phyloP scores from a whole-genome alignment of 495 filamentous ascomycete genomes.

The Pyrenula aspistea region DNA sequence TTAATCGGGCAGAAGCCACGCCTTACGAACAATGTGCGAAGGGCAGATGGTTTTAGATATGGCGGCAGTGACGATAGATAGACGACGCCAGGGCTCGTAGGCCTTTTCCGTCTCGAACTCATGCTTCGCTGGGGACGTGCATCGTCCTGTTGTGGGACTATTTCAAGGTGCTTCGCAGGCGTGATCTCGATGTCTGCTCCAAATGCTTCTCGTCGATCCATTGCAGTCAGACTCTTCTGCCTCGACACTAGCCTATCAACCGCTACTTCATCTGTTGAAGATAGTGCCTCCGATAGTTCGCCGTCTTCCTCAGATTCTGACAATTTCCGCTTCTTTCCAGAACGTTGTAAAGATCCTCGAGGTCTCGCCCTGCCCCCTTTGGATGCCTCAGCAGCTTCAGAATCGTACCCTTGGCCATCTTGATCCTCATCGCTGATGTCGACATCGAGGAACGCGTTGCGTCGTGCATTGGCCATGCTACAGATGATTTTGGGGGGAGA shows the following conservation, averaged over 20 bases:
- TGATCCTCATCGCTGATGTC: slow-evolving; percentile 54
- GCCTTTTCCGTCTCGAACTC: slow-evolving; percentile 6
- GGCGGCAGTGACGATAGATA: slow-evolving; percentile 88
- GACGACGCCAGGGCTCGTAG: slow-evolving; percentile 47
- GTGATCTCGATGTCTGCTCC: slow-evolving; percentile 1
- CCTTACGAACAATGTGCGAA: slow-evolving; percentile 63
- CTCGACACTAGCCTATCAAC: too few relatives aligned
- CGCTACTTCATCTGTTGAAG: slow-evolving; percentile 4
- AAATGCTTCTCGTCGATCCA: not conserved
- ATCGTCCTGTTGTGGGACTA: slow-evolving; percentile 7
- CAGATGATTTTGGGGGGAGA: not conserved
- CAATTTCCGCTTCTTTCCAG: slow-evolving; percentile 29
- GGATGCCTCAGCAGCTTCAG: slow-evolving; percentile 47
- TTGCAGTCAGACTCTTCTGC: slow-evolving; percentile 4
- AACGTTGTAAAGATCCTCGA: slow-evolving; percentile 29
- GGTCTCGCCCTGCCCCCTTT: slow-evolving; percentile 62
- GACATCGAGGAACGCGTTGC: slow-evolving; percentile 65
- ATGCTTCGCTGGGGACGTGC: slow-evolving; percentile 12
- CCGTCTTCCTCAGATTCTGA: slow-evolving; percentile 28
- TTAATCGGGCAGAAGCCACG: slow-evolving; percentile 60
- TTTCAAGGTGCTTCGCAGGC: slow-evolving; percentile 13
- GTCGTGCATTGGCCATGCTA: slow-evolving; percentile 18
- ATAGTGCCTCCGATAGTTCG: slow-evolving; percentile 15
- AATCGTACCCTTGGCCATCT: slow-evolving; percentile 50
- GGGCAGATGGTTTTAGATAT: slow-evolving; percentile 80